phyloP scores from a whole-genome alignment of 495 filamentous ascomycete genomes.

The Xylaria intraflava region DNA sequence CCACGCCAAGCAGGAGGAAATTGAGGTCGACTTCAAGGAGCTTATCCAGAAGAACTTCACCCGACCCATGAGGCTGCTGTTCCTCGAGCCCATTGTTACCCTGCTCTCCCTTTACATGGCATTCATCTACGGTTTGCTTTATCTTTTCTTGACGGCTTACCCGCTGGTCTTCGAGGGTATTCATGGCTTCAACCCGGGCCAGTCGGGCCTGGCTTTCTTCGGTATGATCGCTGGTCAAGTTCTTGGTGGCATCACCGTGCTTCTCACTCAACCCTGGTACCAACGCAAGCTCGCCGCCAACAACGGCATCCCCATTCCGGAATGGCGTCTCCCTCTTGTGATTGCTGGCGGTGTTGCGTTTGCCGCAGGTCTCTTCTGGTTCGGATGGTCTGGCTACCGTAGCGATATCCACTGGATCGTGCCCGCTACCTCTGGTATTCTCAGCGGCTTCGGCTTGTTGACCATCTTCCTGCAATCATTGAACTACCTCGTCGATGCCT shows the following conservation, averaged over 20 bases:
- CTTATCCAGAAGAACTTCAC: conserved; percentile 77
- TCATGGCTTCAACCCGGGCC: conserved; percentile 58
- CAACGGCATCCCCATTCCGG: conserved; percentile 66
- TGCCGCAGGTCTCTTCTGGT: conserved; percentile 76
- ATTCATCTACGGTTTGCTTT: conserved; percentile 76
- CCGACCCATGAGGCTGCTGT: conserved; percentile 70
- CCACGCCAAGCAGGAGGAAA: conserved; percentile 89
- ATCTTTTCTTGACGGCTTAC: conserved; percentile 76
- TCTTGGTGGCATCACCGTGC: conserved; percentile 57
- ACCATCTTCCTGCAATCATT: conserved; percentile 78
- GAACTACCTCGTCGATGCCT: conserved; percentile 84
- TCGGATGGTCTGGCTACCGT: conserved; percentile 70
- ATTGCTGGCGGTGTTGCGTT: conserved; percentile 72
- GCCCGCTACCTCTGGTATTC: conserved; percentile 63
- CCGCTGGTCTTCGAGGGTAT: conserved; percentile 70
- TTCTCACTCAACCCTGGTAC: conserved; percentile 61
- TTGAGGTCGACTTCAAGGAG: conserved; percentile 76
- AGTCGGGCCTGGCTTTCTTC: conserved; percentile 71
- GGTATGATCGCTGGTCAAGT: conserved; percentile 74
- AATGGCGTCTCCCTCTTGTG: conserved; percentile 79
- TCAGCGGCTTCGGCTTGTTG: conserved; percentile 56
- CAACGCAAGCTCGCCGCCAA: conserved; percentile 64
- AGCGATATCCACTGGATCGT: conserved; percentile 71
- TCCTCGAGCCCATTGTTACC: conserved; percentile 74
- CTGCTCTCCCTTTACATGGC: conserved; percentile 72